Evolutionary conservation across 1,284 basidiomycete species (phyloP), one percentile per base, ranked within the genome.

Genomic region (Vanrija sp.): DNA sequence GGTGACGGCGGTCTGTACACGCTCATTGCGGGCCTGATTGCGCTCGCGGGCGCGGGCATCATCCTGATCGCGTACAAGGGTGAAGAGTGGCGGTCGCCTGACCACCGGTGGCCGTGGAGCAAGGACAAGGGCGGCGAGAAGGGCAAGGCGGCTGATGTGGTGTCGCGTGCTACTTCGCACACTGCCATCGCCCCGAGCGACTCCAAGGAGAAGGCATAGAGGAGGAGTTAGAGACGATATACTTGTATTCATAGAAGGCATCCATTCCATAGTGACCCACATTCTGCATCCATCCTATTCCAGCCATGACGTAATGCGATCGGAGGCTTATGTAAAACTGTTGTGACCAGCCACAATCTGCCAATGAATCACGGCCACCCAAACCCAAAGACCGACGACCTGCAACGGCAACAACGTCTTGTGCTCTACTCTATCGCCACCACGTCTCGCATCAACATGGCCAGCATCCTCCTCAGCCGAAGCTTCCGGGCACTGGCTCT

Each of bases 1-100:
- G 85, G 84, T 0, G 84, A 86, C 54, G 89, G 88, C 8, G 88
- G 88, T 64, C 76, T 87, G 49, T 91, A 89, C 67, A 85, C 86
- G 0, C 77, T 88, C 2, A 88, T 88, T 80, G 82, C 84, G 0
- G 83, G 82, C 0, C 57, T 89, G 0, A 67, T 89, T 64, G 60
- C 81, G 0, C 50, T 85, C n/a, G 64, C 69, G 23, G 70, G 61
- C 18, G 21, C 46, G 1, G 66, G 66, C 1, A 65, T 75, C 18
- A 38, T 63, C 40, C 25, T 70, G 1, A 50, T 69, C 19, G 62
- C 63, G 21, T 57, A 46, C 38, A 62, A 61, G 38, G 66, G 66
- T 0, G 59, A 66, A 43, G 26, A 47, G 19, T 70, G 66, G 66
- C 47, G 68, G 29, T 34, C 45, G 23, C 43, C 43, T 0, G 43